Evolutionary conservation across 1,284 basidiomycete species (phyloP), one percentile per base, ranked within the genome.

Genomic region (Boletus austroedulis): DNA sequence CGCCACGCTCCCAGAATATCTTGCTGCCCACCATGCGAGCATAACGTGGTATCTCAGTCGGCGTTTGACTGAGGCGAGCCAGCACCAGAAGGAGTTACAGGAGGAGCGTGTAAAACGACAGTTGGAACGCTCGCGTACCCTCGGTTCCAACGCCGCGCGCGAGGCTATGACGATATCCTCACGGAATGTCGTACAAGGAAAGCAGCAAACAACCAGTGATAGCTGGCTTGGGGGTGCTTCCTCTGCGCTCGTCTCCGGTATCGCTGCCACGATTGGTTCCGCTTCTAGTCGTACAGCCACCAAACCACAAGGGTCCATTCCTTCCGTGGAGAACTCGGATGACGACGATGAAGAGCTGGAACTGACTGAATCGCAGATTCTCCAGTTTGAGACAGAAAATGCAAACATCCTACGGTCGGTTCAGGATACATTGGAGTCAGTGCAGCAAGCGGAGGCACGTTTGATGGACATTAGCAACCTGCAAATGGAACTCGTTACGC

Each of bases 351-450:
- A 89, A 58, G 88, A 90, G 62, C 75, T 90, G 34, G 88, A 92
- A 67, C 77, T 95, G 14, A 84, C 89, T 0, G 80, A 85, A 46
- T 91, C 89, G 14, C 94, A 96, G 71, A 93, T 95, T 55, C 84
- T 92, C 66, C 90, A 93, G 72, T 96, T 96, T 66, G 94, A 96
- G 74, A 80, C 83, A 23, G 94, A 96, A 73, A 94, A 95, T 64
- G 90, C 92, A 32, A 85, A 85, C 61, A 87, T 96, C 55, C 76
- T 96, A 55, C 86, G 87, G 64, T 83, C 83, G 46, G 89, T 92
- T 29, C 90, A 95, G 70, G 85, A 92, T 65, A 91, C 90, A 17
- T 78, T 96, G 26, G 89, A 87, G 64, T 87, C 91, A 7, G 89
- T 96, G 51, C 90, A 94, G 71, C 87, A 90, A 71, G 94, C 94